These are phyloP conservation scores for Malus hybrid DNA, from an alignment of 331 rosid species.

Conservation along the genomic window DNA sequence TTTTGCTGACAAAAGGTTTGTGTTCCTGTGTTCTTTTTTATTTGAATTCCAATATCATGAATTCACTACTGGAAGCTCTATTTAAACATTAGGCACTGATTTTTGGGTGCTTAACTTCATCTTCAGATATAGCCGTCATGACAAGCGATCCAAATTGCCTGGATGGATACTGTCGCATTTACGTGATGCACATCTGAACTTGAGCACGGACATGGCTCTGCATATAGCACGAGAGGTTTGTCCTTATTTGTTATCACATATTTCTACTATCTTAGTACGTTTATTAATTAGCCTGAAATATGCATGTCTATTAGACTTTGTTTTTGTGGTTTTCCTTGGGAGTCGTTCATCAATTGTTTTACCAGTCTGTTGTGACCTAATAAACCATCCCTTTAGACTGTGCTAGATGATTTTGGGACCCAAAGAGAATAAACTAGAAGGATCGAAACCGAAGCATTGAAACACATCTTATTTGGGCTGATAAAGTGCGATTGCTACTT, in stretches of 20 bases:
- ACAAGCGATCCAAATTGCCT: constrained; percentile 92
- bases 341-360: not conserved
- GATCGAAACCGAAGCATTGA: not conserved
- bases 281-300: not conserved
- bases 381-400: not conserved
- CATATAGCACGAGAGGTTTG: constrained; percentile 82
- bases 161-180: constrained; percentile 92
- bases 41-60: not conserved
- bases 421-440: not conserved
- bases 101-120: not conserved
- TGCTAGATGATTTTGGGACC: not conserved
- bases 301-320: not conserved
- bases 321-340: not conserved
- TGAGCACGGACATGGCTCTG: constrained; percentile 99
- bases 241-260: not conserved
- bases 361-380: not conserved
- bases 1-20: constrained; percentile 92
- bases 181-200: constrained; percentile 89
- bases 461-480: not conserved
- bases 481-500: not conserved
- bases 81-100: not conserved
- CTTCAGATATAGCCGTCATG: constrained; percentile 90
- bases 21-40: not conserved
- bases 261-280: not conserved
- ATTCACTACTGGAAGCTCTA: not conserved